Evolutionary conservation across 306 rosid genomes (phyloP).

Genomic region (Castanopsis chinensis): DNA sequence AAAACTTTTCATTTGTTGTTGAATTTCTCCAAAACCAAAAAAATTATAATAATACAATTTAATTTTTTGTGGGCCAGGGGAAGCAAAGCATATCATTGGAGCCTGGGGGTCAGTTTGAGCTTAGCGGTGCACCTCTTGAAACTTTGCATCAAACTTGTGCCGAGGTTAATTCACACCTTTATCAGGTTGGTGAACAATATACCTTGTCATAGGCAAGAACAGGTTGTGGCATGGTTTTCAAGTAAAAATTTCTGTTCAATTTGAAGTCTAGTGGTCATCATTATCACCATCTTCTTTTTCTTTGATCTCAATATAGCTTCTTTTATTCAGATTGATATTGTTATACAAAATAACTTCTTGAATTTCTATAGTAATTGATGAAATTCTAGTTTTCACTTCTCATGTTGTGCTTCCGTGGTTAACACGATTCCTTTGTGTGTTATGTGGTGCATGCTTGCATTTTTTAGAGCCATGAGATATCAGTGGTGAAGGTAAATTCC

Average conservation of each 20-base stretch:
- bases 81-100: constrained; percentile 96
- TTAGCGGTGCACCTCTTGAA: constrained; percentile 98
- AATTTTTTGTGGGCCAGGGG: constrained; percentile 57
- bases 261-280: not conserved
- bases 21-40: not conserved
- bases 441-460: not conserved
- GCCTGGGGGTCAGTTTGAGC: constrained; percentile 99
- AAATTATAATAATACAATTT: not conserved
- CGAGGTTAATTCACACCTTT: constrained; percentile 93
- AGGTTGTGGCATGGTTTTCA: not conserved
- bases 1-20: not conserved
- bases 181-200: constrained; percentile 58
- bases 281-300: not conserved
- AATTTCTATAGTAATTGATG: not conserved
- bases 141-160: constrained; percentile 99
- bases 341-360: not conserved
- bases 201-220: not conserved
- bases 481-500: not conserved
- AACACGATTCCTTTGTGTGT: not conserved
- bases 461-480: not conserved
- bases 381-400: not conserved
- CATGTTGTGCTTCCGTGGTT: not conserved
- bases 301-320: not conserved
- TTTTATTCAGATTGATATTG: not conserved
- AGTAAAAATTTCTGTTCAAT: not conserved